Evolutionary conservation across 78 protist species (phyloP), one percentile per base, ranked within the genome.

Genomic region (Dictyostelium citrinum): DNA sequence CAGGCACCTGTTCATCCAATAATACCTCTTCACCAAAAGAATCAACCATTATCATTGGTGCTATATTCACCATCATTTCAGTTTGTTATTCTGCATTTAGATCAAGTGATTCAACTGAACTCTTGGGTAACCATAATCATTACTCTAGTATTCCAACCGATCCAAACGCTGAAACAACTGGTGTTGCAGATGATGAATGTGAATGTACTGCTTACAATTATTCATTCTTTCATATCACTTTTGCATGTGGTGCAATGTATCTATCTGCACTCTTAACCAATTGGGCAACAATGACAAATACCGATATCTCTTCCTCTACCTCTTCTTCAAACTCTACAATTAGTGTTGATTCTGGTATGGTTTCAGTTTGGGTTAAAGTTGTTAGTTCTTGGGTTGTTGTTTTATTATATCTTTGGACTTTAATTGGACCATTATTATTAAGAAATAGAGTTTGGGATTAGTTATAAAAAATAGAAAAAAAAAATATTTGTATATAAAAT

Each of bases 201-300:
- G 90, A 79, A 20, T 86, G 81, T 45, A 95, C 84, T 5, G 78
- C 83, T 24, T 97, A 97, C 84, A 95, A 67, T 84, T 95, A 90
- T 81, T 55, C 97, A 1, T 81, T 97, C 61, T 97, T 97, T 95
- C 97, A 97, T 83, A 33, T 95, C n/a, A 91, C 86, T 7, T 97
- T 97, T 51, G 95, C 86, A 14, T 61, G 92, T 11, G 98, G 96
- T 43, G 90, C 98, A 5, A 90, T 97, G 74, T 97, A 97, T 68
- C 22, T 97, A 8, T 78, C 77, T 27, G 90, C 86, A 96, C 71
- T 97, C n/a, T 35, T 97, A 16, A 97, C 97, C 22, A 83, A 97
- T 51, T 96, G 95, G 95, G 37, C 91, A 17, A 84, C 90, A n/a
- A 60, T 85, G 20, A 5, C 74, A 0, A 77, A 71, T 58, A 29